phyloP scores from a whole-genome alignment of 139 green algal species.

The Monoraphidium neglectum region DNA sequence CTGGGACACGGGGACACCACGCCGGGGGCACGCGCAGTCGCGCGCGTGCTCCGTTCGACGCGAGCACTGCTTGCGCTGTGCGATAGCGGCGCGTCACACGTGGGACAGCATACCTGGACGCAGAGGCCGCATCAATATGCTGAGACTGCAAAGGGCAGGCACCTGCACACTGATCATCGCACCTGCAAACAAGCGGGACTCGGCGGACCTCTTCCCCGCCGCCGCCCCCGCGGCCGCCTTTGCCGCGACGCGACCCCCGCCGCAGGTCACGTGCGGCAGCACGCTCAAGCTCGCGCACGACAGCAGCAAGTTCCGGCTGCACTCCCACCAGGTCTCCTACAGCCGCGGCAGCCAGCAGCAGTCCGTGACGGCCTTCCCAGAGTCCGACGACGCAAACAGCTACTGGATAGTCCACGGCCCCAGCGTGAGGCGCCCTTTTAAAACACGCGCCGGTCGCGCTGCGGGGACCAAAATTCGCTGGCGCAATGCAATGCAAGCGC shows the following conservation, averaged over 20 bases:
- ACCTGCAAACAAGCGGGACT: too few species aligned
- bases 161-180: too few species aligned
- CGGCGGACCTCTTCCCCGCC: background rate
- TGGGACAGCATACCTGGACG: too few species aligned
- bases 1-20: background rate
- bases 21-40: background rate
- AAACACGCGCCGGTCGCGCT: too few species aligned
- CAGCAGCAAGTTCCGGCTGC: constrained; percentile 60
- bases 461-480: too few species aligned
- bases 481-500: too few species aligned
- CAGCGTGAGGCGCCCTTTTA: too few species aligned
- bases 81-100: too few species aligned
- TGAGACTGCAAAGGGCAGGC: too few species aligned
- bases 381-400: constrained; percentile 67
- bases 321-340: constrained; percentile 91
- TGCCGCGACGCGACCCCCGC: background rate
- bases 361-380: constrained; percentile 73
- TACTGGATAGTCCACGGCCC: constrained; percentile 76
- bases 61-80: background rate
- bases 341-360: constrained; percentile 88
- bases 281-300: constrained; percentile 85
- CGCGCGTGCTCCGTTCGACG: background rate
- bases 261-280: constrained; percentile 89
- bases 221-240: background rate
- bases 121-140: too few species aligned